These are phyloP conservation scores for Nissolia schottii DNA, from an alignment of 306 rosid genomes.

Conservation along the genomic window DNA sequence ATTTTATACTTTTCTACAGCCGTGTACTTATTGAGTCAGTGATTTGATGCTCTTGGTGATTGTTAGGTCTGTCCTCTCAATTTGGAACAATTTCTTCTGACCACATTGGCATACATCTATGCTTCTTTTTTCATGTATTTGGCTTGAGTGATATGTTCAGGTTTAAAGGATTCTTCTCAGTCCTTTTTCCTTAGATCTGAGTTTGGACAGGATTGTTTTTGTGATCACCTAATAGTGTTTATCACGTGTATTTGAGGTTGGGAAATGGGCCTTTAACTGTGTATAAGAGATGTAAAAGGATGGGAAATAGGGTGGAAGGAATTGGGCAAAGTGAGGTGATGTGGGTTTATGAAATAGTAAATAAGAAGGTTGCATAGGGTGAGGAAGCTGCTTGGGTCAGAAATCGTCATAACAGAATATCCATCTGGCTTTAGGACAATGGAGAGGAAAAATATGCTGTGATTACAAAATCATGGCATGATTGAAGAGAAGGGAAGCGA, in stretches of 20 bases:
- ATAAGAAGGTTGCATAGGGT: neutral
- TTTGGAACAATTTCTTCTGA: neutral
- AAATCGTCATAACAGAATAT: neutral
- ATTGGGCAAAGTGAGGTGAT: neutral
- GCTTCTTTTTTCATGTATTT: neutral
- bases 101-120: neutral
- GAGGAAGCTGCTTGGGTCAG: neutral
- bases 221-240: neutral
- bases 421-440: neutral
- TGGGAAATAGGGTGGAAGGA: neutral
- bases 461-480: neutral
- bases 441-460: neutral
- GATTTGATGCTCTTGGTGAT: slow-evolving; percentile 1
- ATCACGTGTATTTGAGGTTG: neutral
- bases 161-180: neutral
- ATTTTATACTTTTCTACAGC: neutral
- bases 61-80: neutral
- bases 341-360: neutral
- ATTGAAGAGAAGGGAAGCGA: neutral
- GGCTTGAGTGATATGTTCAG: neutral
- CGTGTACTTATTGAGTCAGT: neutral
- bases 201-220: neutral
- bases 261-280: neutral
- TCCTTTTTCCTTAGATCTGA: neutral
- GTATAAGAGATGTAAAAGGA: neutral